Percentiles rank a stretch among this genome's conserved stretches.
These are phyloP conservation scores for Amylostereum areolatum DNA, from an alignment of 1,284 basidiomycete genomes.

Conservation along the genomic window DNA sequence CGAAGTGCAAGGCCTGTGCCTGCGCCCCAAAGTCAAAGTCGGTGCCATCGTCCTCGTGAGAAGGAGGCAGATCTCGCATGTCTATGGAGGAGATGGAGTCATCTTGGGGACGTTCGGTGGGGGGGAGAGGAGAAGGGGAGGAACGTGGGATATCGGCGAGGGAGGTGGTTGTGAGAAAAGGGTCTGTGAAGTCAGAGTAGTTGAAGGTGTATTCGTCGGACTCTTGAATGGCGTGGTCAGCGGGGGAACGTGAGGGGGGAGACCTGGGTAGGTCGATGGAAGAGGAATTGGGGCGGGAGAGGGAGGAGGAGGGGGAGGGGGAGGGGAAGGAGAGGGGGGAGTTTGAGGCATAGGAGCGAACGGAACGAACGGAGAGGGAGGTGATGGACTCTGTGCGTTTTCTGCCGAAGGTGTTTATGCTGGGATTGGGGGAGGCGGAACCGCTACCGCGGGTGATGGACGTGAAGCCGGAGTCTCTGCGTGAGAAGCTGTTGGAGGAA, in stretches of 20 bases:
- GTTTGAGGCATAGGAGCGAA: constrained; percentile 23
- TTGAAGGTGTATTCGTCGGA: constrained; percentile 6
- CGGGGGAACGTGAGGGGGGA: neutral
- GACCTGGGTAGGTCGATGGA: constrained; percentile 15
- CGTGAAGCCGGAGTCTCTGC: constrained; percentile 23
- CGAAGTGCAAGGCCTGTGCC: constrained; percentile 25
- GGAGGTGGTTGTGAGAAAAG: constrained; percentile 18
- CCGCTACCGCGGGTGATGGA: constrained; percentile 18
- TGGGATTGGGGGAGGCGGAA: constrained; percentile 13
- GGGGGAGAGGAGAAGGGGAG: constrained; percentile 13
- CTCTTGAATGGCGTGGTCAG: constrained; percentile 10
- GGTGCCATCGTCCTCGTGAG: constrained; percentile 25
- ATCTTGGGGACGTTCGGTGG: constrained; percentile 5
- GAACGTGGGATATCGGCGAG: constrained; percentile 21
- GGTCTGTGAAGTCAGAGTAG: neutral
- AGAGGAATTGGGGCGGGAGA: neutral
- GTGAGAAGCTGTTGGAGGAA: constrained; percentile 23
- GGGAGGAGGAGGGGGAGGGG: constrained; percentile 3
- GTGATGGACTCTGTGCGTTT: constrained; percentile 11
- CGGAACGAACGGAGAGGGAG: constrained; percentile 20
- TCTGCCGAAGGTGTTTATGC: constrained; percentile 15
- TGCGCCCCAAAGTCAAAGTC: constrained; percentile 10
- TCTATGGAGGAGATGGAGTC: constrained; percentile 33
- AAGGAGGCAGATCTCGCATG: constrained; percentile 35
- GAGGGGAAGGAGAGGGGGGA: constrained; percentile 20